Percentiles rank a stretch among this genome's conserved stretches.
These are phyloP conservation scores for Pseudomicrostroma phylloplanum DNA, from an alignment of 1,284 basidiomycete species.

Conservation along the genomic window DNA sequence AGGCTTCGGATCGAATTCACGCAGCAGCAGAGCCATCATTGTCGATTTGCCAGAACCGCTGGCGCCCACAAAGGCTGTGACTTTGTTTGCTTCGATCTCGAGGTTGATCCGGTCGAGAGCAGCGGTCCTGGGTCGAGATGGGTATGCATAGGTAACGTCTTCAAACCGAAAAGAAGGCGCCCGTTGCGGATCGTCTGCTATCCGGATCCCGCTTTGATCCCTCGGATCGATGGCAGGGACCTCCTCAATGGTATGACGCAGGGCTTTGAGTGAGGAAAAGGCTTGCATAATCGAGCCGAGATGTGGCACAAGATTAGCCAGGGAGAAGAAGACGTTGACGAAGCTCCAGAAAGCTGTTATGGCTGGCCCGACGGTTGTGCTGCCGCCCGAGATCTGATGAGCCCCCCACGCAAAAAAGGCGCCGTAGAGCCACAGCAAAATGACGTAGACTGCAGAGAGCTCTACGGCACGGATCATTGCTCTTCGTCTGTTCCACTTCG, in stretches of 20 bases:
- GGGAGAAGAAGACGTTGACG: constrained; percentile 41
- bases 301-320: constrained; percentile 45
- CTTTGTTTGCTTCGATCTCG: constrained; percentile 33
- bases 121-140: constrained; percentile 30
- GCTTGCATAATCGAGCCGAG: constrained; percentile 39
- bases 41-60: constrained; percentile 52
- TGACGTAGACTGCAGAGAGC: constrained; percentile 32
- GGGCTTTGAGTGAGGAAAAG: constrained; percentile 27
- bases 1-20: constrained; percentile 52
- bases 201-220: constrained; percentile 20
- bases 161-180: constrained; percentile 32
- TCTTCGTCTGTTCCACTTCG: constrained; percentile 43
- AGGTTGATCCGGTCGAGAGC: constrained; percentile 38
- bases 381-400: constrained; percentile 28
- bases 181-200: background rate
- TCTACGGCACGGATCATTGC: constrained; percentile 40
- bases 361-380: constrained; percentile 25
- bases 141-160: constrained; percentile 45
- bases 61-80: constrained; percentile 50
- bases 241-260: constrained; percentile 41
- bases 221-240: constrained; percentile 45
- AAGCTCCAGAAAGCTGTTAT: constrained; percentile 46
- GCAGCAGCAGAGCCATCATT: constrained; percentile 51
- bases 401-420: constrained; percentile 42
- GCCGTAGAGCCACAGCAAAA: constrained; percentile 32